Conservation (phyloP, 176 grass and related monocot genomes). For the Hordeum marinum region DNA sequence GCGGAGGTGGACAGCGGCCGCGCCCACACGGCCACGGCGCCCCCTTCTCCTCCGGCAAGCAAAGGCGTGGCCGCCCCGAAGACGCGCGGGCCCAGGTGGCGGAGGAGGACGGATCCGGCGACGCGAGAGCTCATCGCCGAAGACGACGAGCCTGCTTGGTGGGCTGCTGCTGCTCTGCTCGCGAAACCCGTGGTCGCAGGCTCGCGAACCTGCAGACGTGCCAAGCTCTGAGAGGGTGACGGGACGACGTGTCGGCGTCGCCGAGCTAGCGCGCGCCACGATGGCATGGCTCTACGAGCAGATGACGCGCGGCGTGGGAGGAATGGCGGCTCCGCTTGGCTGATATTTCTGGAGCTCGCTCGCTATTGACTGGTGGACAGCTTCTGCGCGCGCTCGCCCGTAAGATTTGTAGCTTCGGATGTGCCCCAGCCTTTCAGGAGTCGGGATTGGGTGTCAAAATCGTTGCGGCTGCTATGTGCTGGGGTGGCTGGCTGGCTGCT, state of each 20-base stretch:
- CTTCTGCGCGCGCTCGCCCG: neutral
- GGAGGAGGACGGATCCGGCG: conserved; percentile 41
- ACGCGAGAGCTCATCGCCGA: conserved; percentile 44
- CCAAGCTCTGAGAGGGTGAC: neutral
- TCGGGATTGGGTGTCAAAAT: neutral
- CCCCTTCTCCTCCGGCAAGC: conserved; percentile 3
- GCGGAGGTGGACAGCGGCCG: conserved; percentile 42
- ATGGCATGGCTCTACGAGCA: neutral
- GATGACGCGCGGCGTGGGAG: neutral
- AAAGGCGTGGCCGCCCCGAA: conserved; percentile 10
- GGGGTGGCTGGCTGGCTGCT: neutral
- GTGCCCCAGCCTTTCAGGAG: neutral
- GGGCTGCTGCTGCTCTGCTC: neutral
- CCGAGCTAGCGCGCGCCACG: neutral
- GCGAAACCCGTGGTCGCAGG: neutral
- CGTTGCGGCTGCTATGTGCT: neutral
- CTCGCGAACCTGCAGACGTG: neutral
- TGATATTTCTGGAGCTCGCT: neutral
- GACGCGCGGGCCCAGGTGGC: conserved; percentile 36
- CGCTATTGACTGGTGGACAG: neutral
- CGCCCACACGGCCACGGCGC: conserved; percentile 12
- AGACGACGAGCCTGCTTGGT: neutral
- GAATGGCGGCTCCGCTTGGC: neutral
- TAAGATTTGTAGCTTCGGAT: neutral
- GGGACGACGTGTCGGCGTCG: neutral